A percentile compares a stretch with the other conserved stretches of the same genome.
Evolutionary conservation across 1,284 basidiomycete genomes (phyloP).

Genomic region (Heterobasidion parviporum): DNA sequence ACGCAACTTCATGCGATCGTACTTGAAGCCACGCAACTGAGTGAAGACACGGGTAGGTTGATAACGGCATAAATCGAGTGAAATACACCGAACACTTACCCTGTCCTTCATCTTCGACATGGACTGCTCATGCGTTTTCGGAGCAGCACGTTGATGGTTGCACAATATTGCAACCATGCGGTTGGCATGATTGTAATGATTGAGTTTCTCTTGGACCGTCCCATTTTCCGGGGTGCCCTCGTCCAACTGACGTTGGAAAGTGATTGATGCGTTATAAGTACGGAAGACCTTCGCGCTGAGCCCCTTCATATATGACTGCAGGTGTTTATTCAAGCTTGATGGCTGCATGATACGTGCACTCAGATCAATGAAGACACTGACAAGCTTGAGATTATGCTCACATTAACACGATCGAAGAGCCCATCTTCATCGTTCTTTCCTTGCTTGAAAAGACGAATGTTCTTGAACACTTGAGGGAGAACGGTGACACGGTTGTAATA

Average conservation of each 20-base stretch:
- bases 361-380: background rate
- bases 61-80: background rate
- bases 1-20: constrained; percentile 89
- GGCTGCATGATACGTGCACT: constrained; percentile 44
- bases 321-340: constrained; percentile 78
- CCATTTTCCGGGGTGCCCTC: constrained; percentile 64
- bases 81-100: constrained; percentile 35
- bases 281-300: constrained; percentile 97
- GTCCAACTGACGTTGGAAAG: constrained; percentile 86
- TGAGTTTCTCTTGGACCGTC: constrained; percentile 85
- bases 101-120: constrained; percentile 91
- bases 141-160: constrained; percentile 93
- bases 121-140: constrained; percentile 85
- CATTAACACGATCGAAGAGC: constrained; percentile 89
- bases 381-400: constrained; percentile 29
- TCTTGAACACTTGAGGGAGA: constrained; percentile 59
- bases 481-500: constrained; percentile 90
- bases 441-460: constrained; percentile 55
- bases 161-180: constrained; percentile 92
- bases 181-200: constrained; percentile 93
- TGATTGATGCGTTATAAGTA: constrained; percentile 96
- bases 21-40: constrained; percentile 76
- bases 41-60: constrained; percentile 2
- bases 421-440: constrained; percentile 86
- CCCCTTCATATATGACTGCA: constrained; percentile 90